A percentile compares a stretch with the other conserved stretches of the same genome.
These are phyloP conservation scores for Pichia pseudocactophila DNA, from an alignment of 805 yeast species.

Conservation along the genomic window DNA sequence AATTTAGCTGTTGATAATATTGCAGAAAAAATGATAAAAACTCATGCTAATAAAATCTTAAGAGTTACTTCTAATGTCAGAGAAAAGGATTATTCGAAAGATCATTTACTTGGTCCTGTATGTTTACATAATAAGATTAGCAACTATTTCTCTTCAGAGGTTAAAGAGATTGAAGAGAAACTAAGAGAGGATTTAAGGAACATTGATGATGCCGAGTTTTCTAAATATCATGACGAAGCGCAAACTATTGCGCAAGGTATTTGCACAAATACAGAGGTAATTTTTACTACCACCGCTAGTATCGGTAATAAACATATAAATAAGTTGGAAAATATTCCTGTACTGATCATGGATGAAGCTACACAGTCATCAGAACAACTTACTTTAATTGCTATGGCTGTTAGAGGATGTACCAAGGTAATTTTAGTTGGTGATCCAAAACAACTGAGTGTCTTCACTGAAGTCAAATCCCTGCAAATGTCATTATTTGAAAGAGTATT, in stretches of 20 bases:
- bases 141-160: slow-evolving; percentile 36
- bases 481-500: slow-evolving; percentile 62
- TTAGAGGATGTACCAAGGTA: slow-evolving; percentile 55
- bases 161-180: slow-evolving; percentile 35
- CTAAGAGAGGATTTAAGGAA: slow-evolving; percentile 40
- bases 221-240: no score
- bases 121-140: slow-evolving; percentile 55
- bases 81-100: slow-evolving; percentile 46
- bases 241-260: slow-evolving; percentile 26
- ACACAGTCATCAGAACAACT: slow-evolving; percentile 68
- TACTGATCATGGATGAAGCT: slow-evolving; percentile 68
- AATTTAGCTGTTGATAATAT: slow-evolving; percentile 68
- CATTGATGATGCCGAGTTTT: no score
- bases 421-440: slow-evolving; percentile 70
- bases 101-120: slow-evolving; percentile 49
- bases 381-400: slow-evolving; percentile 57
- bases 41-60: slow-evolving; percentile 41
- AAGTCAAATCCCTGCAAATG: slow-evolving; percentile 53
- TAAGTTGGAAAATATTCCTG: slow-evolving; percentile 39
- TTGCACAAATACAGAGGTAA: slow-evolving; percentile 46
- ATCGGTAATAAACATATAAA: slow-evolving; percentile 60
- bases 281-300: slow-evolving; percentile 63
- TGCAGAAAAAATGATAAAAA: slow-evolving; percentile 54
- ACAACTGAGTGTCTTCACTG: slow-evolving; percentile 61
- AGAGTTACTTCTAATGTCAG: slow-evolving; percentile 52